Percentiles rank a stretch among this genome's conserved stretches.
Evolutionary conservation across 257 asterid species (phyloP).

Genomic region (Penstemon eatonii): DNA sequence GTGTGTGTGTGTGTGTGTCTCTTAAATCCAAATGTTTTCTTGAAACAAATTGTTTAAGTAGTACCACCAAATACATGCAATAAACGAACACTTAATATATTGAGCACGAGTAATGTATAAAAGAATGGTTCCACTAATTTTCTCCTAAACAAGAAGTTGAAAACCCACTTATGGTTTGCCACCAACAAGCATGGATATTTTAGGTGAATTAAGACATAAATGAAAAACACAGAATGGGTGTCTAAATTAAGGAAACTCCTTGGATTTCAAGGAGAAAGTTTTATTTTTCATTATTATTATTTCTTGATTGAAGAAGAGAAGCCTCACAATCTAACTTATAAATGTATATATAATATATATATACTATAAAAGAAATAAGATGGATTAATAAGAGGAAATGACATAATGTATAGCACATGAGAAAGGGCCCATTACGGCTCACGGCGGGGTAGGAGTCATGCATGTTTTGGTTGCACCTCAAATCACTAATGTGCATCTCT

Average conservation of each 20-base stretch:
- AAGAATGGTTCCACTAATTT: no score
- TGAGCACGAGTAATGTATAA: no score
- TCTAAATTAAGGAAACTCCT: conserved; percentile 44
- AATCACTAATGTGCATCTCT: conserved; percentile 14
- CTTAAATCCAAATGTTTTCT: no score
- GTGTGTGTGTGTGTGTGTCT: no score
- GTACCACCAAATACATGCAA: no score
- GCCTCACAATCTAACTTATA: neutral
- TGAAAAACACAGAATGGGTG: conserved; percentile 27
- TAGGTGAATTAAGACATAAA: neutral
- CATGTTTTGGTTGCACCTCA: conserved; percentile 51
- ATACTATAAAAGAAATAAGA: no score
- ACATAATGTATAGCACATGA: conserved; percentile 43
- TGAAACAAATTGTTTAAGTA: no score
- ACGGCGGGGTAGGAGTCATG: conserved; percentile 36
- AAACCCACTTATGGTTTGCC: neutral
- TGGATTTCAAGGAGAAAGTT: conserved; percentile 1
- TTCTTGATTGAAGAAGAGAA: neutral
- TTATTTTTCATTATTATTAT: neutral
- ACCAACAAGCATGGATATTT: conserved; percentile 26
- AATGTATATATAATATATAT: no score
- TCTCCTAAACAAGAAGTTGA: neutral
- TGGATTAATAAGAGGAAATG: conserved; percentile 2
- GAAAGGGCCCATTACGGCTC: conserved; percentile 39
- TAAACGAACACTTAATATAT: no score